Percentiles rank a stretch among this genome's conserved stretches.
phyloP scores from a whole-genome alignment of 164 flowering plant genomes.

The Nymphaea colorata region DNA sequence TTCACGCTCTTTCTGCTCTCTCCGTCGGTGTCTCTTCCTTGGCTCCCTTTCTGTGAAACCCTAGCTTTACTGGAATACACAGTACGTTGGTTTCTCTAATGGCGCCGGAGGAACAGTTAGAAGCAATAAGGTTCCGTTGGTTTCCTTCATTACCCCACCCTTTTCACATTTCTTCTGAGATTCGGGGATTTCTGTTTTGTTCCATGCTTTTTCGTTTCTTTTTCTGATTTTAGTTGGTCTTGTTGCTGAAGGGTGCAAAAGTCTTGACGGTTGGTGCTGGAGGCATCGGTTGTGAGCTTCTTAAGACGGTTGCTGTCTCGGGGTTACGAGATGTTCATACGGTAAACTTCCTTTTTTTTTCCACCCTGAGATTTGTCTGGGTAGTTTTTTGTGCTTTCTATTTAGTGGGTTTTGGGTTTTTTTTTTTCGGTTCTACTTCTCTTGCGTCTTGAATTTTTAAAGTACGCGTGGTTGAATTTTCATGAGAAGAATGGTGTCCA shows the following conservation, averaged over 20 bases:
- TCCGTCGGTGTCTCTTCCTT: too few relatives aligned
- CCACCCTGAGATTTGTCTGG: too few relatives aligned
- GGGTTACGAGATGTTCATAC: not conserved
- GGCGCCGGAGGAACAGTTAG: conserved; percentile 32
- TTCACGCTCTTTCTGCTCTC: too few relatives aligned
- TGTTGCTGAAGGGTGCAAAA: conserved; percentile 50
- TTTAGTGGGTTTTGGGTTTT: too few relatives aligned
- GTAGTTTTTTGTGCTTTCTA: too few relatives aligned
- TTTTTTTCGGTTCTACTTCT: too few relatives aligned
- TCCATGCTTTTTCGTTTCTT: not conserved
- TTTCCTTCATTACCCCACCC: not conserved
- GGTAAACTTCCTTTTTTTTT: not conserved
- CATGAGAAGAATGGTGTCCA: too few relatives aligned
- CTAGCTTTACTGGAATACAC: not conserved
- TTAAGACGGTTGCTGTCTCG: conserved; percentile 52
- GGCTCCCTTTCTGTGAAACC: not conserved
- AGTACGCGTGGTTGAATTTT: too few relatives aligned
- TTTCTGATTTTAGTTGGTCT: not conserved
- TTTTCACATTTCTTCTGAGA: not conserved
- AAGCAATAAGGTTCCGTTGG: conserved; percentile 39
- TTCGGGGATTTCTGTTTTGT: not conserved
- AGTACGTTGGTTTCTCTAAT: conserved; percentile 11
- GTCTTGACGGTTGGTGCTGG: conserved; percentile 99
- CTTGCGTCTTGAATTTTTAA: too few relatives aligned
- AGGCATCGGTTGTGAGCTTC: conserved; percentile 96